Percentiles rank a stretch among this genome's conserved stretches.
These are phyloP conservation scores for Priceomyces haplophilus DNA, from an alignment of 805 yeast species.

Conservation along the genomic window DNA sequence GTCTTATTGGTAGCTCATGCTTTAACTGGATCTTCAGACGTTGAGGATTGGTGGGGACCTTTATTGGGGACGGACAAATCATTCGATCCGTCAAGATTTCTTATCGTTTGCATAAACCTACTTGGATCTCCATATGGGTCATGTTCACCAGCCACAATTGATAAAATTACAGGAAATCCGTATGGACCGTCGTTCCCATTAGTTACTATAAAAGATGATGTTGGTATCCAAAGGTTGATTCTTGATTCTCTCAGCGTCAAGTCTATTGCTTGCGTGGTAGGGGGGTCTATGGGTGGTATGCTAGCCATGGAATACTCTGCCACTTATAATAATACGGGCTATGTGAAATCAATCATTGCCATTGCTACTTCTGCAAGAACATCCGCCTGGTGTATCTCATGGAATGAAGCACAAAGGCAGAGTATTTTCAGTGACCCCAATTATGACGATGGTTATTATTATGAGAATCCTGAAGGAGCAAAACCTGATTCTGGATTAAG, in stretches of 20 bases:
- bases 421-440: slow-evolving; percentile 94
- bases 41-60: slow-evolving; percentile 99
- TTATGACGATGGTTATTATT: slow-evolving; percentile 83
- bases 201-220: slow-evolving; percentile 92
- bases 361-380: slow-evolving; percentile 93
- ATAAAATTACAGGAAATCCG: slow-evolving; percentile 67
- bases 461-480: slow-evolving; percentile 52
- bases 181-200: slow-evolving; percentile 96
- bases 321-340: slow-evolving; percentile 57
- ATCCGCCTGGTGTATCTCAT: slow-evolving; percentile 97
- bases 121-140: slow-evolving; percentile 96
- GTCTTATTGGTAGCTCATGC: slow-evolving; percentile 94
- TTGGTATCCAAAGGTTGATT: slow-evolving; percentile 69
- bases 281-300: slow-evolving; percentile 99
- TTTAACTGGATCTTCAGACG: slow-evolving; percentile 91
- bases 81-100: slow-evolving; percentile 85
- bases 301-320: slow-evolving; percentile 80
- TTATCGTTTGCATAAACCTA: slow-evolving; percentile 85
- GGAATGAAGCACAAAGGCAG: slow-evolving; percentile 99
- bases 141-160: slow-evolving; percentile 83
- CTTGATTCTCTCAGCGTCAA: slow-evolving; percentile 79
- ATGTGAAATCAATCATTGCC: slow-evolving; percentile 71
- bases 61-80: slow-evolving; percentile 80
- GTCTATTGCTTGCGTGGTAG: slow-evolving; percentile 79
- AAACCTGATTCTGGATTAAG: slow-evolving; percentile 86